These are phyloP conservation scores for Colletotrichum abscissum DNA, from an alignment of 2,329 filamentous ascomycete species.

Conservation along the genomic window DNA sequence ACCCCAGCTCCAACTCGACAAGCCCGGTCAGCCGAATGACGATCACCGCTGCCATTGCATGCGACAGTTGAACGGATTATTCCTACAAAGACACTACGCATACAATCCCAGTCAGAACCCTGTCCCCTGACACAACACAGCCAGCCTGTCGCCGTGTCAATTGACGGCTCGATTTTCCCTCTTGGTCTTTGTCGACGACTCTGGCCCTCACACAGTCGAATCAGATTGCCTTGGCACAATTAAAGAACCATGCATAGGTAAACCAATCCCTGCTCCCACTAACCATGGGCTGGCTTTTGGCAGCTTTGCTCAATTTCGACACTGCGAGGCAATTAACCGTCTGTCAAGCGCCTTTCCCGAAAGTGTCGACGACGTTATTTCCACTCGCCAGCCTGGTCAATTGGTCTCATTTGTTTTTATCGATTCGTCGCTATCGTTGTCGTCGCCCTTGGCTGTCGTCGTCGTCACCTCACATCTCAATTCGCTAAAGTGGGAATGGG, in stretches of 20 bases:
- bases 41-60: constrained; percentile 20
- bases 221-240: constrained; percentile 32
- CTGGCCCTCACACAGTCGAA: constrained; percentile 3
- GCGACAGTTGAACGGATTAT: background rate
- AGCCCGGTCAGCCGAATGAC: constrained; percentile 30
- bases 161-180: constrained; percentile 16
- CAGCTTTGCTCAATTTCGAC: constrained; percentile 27
- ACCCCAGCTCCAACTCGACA: constrained; percentile 7
- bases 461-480: constrained; percentile 21
- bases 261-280: constrained; percentile 13
- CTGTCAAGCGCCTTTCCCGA: constrained; percentile 5
- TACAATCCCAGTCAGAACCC: background rate
- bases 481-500: background rate
- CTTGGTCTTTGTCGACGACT: background rate
- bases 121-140: constrained; percentile 13
- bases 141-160: constrained; percentile 15
- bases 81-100: background rate
- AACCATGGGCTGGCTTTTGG: constrained; percentile 2
- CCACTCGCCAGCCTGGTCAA: background rate
- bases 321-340: constrained; percentile 14
- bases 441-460: background rate
- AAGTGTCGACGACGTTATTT: background rate
- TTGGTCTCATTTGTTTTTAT: background rate
- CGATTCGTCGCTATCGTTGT: background rate
- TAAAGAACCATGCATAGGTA: constrained; percentile 21